These are phyloP conservation scores for Talaromyces albobiverticillius DNA, from an alignment of 2,329 filamentous ascomycete species.

Conservation along the genomic window DNA sequence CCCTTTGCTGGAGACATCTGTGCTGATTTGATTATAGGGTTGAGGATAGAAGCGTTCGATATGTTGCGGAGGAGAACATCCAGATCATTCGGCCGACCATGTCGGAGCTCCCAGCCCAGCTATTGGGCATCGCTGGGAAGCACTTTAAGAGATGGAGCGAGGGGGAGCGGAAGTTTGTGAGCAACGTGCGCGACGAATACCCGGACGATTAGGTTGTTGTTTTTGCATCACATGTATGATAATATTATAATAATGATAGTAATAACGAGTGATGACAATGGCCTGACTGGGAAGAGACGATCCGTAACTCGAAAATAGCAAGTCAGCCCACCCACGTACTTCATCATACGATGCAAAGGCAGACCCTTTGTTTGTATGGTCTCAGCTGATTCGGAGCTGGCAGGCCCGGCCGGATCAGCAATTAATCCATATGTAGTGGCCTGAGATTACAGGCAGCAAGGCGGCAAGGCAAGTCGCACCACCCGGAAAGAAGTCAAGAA, in stretches of 20 bases:
- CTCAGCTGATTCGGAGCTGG: too few relatives aligned
- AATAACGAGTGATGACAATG: neutral
- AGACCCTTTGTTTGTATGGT: too few relatives aligned
- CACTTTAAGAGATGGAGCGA: conserved; percentile 86
- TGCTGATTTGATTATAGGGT: conserved; percentile 44
- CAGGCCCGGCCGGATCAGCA: neutral
- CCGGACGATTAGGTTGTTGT: conserved; percentile 70
- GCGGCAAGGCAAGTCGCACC: conserved; percentile 3
- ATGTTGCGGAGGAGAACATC: conserved; percentile 81
- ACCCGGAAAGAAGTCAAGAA: neutral
- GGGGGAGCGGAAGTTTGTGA: conserved; percentile 67
- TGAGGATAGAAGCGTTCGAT: conserved; percentile 66
- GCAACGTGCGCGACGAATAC: conserved; percentile 78
- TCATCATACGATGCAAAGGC: too few relatives aligned
- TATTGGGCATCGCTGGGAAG: conserved; percentile 72
- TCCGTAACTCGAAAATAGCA: too few relatives aligned
- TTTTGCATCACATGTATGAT: neutral
- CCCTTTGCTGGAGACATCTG: neutral
- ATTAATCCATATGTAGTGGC: neutral
- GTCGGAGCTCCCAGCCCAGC: conserved; percentile 44
- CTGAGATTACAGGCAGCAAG: neutral
- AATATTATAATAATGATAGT: neutral
- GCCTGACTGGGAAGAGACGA: too few relatives aligned
- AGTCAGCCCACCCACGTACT: too few relatives aligned
- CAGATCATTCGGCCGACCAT: conserved; percentile 55